Percentiles rank a stretch among this genome's conserved stretches.
phyloP scores from a whole-genome alignment of 2,329 filamentous ascomycete species.

The Cercospora citrullina region DNA sequence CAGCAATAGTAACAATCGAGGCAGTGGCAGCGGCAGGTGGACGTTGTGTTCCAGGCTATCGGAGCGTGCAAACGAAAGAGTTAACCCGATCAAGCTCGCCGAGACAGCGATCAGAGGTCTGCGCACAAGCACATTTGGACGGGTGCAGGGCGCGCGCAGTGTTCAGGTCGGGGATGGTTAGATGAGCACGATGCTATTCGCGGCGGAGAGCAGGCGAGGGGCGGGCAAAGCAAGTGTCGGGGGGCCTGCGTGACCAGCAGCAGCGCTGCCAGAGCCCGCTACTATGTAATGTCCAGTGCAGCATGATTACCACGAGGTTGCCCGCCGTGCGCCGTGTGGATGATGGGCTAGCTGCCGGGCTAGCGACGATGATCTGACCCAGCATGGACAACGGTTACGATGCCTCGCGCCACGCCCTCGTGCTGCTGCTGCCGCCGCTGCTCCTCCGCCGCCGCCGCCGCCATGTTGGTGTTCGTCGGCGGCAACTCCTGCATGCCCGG shows the following conservation, averaged over 20 bases:
- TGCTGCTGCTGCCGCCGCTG: neutral
- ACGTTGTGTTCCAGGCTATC: neutral
- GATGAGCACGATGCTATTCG: constrained; percentile 7
- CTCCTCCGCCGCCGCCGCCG: neutral
- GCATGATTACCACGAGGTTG: neutral
- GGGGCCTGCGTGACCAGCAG: neutral
- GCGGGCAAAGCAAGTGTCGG: constrained; percentile 1
- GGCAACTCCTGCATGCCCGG: neutral
- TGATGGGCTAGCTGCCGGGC: neutral
- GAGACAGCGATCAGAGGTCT: constrained; percentile 4
- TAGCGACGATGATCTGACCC: neutral
- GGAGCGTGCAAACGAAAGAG: constrained; percentile 1
- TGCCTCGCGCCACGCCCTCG: neutral
- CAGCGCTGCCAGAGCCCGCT: neutral
- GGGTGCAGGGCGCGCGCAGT: neutral
- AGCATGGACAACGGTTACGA: neutral
- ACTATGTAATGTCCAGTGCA: neutral
- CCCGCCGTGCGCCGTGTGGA: neutral
- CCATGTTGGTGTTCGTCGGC: neutral
- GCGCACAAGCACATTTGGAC: neutral
- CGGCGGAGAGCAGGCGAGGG: constrained; percentile 1
- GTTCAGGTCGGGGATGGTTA: neutral
- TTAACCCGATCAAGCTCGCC: constrained; percentile 7
- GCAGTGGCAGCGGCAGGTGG: constrained; percentile 2
- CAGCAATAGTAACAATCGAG: neutral